phyloP scores from a whole-genome alignment of 352 stramenopile species.

The Pythium vanterpoolii region DNA sequence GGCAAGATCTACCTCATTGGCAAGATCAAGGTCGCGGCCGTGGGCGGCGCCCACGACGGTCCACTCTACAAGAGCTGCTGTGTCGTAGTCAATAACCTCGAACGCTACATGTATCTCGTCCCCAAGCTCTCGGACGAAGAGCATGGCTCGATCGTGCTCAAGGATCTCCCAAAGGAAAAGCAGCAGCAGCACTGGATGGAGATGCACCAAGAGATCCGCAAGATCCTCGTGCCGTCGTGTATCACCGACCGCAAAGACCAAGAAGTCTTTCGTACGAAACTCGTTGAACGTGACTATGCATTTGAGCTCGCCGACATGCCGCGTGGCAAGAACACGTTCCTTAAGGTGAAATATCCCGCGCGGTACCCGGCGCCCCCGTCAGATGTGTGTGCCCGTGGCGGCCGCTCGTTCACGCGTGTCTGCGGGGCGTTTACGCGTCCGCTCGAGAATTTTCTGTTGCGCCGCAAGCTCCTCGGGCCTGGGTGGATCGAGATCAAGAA shows the following conservation, averaged over 20 bases:
- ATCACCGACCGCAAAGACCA: slow-evolving; percentile 75
- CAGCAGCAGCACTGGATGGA: slow-evolving; percentile 83
- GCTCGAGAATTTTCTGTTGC: slow-evolving; percentile 98
- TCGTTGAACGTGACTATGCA: slow-evolving; percentile 96
- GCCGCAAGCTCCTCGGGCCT: slow-evolving; percentile 96
- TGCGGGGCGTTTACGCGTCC: slow-evolving; percentile 92
- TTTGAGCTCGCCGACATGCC: slow-evolving; percentile 97
- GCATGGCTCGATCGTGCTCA: slow-evolving; percentile 45
- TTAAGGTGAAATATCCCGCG: slow-evolving; percentile 97
- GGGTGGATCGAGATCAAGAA: slow-evolving; percentile 96
- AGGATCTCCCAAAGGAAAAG: slow-evolving; percentile 91
- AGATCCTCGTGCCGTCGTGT: slow-evolving; percentile 86
- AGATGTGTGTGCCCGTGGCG: slow-evolving; percentile 85
- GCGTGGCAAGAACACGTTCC: slow-evolving; percentile 92
- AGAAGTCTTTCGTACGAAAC: slow-evolving; percentile 91
- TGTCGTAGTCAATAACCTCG: slow-evolving; percentile 93
- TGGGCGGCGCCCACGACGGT: slow-evolving; percentile 27
- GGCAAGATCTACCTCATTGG: slow-evolving; percentile 98
- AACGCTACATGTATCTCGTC: slow-evolving; percentile 95
- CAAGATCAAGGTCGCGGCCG: slow-evolving; percentile 82
- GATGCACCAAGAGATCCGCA: slow-evolving; percentile 89
- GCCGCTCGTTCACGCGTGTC: slow-evolving; percentile 93
- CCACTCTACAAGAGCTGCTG: slow-evolving; percentile 93
- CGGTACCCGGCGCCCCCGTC: slow-evolving; percentile 86
- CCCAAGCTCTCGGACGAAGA: slow-evolving; percentile 26